Evolutionary conservation across 352 stramenopile genomes (phyloP).

Genomic region (Globisporangium barbulae): DNA sequence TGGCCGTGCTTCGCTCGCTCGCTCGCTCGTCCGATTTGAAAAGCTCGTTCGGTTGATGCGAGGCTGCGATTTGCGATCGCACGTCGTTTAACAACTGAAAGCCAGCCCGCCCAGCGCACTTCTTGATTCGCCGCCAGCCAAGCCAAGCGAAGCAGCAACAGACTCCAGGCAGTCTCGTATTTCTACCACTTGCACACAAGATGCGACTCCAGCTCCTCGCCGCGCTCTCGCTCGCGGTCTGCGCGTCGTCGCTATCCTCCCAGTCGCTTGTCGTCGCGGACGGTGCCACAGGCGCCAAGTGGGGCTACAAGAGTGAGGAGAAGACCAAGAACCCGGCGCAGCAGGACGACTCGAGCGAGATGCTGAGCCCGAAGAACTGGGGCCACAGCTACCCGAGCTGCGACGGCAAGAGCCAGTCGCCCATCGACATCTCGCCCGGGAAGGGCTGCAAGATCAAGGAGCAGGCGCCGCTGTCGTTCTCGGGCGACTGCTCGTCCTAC

Average conservation of each 20-base stretch:
- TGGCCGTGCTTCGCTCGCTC: background rate
- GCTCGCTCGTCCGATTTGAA: background rate
- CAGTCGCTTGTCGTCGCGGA: background rate
- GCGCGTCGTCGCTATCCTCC: background rate
- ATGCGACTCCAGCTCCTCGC: constrained; percentile 11
- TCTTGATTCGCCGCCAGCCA: background rate
- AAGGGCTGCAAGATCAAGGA: constrained; percentile 6
- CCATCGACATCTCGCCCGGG: constrained; percentile 13
- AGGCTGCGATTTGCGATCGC: background rate
- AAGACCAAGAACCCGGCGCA: constrained; percentile 2
- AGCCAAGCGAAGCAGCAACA: background rate
- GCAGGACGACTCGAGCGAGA: constrained; percentile 5
- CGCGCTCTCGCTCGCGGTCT: constrained; percentile 6
- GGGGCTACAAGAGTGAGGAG: constrained; percentile 12
- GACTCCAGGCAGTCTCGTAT: background rate
- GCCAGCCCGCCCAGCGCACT: background rate
- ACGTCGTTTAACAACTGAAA: background rate
- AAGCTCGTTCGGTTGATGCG: background rate
- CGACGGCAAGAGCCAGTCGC: constrained; percentile 17
- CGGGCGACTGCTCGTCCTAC: constrained; percentile 17
- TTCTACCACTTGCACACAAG: background rate
- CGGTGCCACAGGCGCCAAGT: constrained; percentile 6
- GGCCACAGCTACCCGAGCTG: constrained; percentile 17
- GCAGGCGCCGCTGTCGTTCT: constrained; percentile 14
- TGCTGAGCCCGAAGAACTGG: constrained; percentile 14